phyloP scores from a whole-genome alignment of 768 basidiomycete genomes.

The Tephrocybe sp. region DNA sequence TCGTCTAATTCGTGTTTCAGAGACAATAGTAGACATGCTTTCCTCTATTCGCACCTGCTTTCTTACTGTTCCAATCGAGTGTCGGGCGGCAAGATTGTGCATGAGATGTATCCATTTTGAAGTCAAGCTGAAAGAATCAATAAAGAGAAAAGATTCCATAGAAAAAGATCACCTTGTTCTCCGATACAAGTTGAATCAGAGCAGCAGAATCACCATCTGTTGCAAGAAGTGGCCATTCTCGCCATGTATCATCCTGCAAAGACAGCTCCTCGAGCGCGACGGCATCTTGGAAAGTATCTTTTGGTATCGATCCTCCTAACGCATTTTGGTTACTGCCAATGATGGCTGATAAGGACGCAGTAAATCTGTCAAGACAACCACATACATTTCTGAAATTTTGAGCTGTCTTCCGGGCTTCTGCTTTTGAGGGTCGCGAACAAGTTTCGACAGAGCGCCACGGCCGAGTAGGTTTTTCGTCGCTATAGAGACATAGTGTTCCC shows the following conservation, averaged over 20 bases:
- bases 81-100: conserved; percentile 52
- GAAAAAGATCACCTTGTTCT: conserved; percentile 54
- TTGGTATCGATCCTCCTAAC: conserved; percentile 60
- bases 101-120: conserved; percentile 66
- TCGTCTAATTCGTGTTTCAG: conserved; percentile 53
- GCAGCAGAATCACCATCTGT: conserved; percentile 81
- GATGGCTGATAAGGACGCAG: neutral
- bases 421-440: conserved; percentile 61
- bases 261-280: conserved; percentile 58
- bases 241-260: conserved; percentile 51
- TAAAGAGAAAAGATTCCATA: neutral
- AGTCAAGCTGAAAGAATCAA: conserved; percentile 54
- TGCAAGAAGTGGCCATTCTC: conserved; percentile 79
- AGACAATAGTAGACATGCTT: neutral
- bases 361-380: conserved; percentile 4
- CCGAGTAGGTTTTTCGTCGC: conserved; percentile 62
- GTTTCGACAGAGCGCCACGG: conserved; percentile 67
- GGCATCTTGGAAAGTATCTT: conserved; percentile 74
- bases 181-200: conserved; percentile 79
- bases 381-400: conserved; percentile 73
- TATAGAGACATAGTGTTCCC: conserved; percentile 50
- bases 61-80: conserved; percentile 87
- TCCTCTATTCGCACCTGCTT: conserved; percentile 59
- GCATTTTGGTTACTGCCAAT: conserved; percentile 62
- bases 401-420: conserved; percentile 70